Conservation (phyloP, 352 stramenopile genomes). For the Phytophthora capsici region DNA sequence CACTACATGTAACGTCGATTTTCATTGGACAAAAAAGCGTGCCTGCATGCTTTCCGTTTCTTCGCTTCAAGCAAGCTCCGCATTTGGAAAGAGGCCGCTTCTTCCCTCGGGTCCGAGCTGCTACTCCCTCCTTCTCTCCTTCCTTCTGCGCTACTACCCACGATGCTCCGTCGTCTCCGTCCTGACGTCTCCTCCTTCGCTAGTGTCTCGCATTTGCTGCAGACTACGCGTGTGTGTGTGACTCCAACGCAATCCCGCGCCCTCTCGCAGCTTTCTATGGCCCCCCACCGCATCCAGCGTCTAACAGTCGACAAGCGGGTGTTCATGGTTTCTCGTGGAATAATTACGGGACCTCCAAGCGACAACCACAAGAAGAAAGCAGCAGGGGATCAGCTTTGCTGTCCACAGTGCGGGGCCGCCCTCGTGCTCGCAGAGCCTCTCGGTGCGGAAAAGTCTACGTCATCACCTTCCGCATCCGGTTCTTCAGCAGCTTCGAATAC, state of each 20-base stretch:
- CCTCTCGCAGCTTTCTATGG: conserved; percentile 17
- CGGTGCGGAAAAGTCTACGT: conserved; percentile 34
- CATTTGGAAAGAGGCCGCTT: conserved; percentile 27
- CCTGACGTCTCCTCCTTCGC: conserved; percentile 9
- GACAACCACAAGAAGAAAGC: conserved; percentile 27
- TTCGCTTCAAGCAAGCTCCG: conserved; percentile 28
- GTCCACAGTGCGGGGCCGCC: conserved; percentile 68
- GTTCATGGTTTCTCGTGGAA: conserved; percentile 1
- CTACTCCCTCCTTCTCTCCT: not conserved
- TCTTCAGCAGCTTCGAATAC: conserved; percentile 1
- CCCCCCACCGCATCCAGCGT: not conserved
- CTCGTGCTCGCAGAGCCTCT: conserved; percentile 56
- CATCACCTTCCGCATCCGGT: conserved; percentile 5
- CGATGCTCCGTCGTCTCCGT: conserved; percentile 36
- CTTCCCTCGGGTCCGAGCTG: not conserved
- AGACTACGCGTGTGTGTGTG: conserved; percentile 5
- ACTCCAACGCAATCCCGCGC: conserved; percentile 10
- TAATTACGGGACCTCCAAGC: conserved; percentile 25
- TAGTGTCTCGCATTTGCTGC: conserved; percentile 26
- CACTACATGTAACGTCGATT: not conserved
- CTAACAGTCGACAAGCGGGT: conserved; percentile 1
- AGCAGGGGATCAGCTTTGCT: conserved; percentile 50
- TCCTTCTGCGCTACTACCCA: not conserved
- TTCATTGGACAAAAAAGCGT: conserved; percentile 21
- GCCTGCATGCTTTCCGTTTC: conserved; percentile 27